Conservation (phyloP, 495 filamentous ascomycete genomes). For the Rusavskia elegans region DNA sequence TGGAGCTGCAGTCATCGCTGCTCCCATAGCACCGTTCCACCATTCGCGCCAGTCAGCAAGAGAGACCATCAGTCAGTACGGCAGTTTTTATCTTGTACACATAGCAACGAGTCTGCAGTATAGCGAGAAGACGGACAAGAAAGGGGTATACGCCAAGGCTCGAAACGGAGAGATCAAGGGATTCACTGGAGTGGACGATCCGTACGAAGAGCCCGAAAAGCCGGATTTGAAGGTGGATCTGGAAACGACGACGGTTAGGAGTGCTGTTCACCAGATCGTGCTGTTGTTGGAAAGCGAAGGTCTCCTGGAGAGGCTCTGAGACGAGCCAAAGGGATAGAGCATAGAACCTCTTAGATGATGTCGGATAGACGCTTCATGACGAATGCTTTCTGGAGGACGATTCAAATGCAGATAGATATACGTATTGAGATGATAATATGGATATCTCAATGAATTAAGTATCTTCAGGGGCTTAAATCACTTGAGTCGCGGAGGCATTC, state of each 20-base stretch:
- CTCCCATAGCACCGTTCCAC: constrained; percentile 94
- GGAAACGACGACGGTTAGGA: constrained; percentile 74
- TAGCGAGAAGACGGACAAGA: constrained; percentile 89
- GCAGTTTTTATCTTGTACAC: constrained; percentile 87
- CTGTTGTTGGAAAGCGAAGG: constrained; percentile 81
- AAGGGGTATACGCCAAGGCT: constrained; percentile 75
- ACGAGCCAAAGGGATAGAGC: neutral
- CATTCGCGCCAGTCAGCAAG: constrained; percentile 54
- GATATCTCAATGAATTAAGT: too few species aligned
- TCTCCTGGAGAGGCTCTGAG: constrained; percentile 46
- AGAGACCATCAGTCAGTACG: constrained; percentile 72
- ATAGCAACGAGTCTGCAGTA: constrained; percentile 84
- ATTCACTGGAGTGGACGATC: constrained; percentile 96
- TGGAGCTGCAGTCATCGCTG: constrained; percentile 88
- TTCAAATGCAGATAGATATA: too few species aligned
- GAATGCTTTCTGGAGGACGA: too few species aligned
- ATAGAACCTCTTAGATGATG: too few species aligned
- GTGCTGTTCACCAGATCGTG: constrained; percentile 92
- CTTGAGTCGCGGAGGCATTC: too few species aligned
- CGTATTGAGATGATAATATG: too few species aligned
- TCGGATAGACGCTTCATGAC: too few species aligned
- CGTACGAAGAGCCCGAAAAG: constrained; percentile 77
- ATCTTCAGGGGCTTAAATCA: too few species aligned
- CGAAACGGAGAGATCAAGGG: constrained; percentile 88
- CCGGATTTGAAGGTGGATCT: constrained; percentile 72